Evolutionary conservation across 2,329 filamentous ascomycete genomes (phyloP), one percentile per base, ranked within the genome.

Genomic region (Cladosporium phlei): DNA sequence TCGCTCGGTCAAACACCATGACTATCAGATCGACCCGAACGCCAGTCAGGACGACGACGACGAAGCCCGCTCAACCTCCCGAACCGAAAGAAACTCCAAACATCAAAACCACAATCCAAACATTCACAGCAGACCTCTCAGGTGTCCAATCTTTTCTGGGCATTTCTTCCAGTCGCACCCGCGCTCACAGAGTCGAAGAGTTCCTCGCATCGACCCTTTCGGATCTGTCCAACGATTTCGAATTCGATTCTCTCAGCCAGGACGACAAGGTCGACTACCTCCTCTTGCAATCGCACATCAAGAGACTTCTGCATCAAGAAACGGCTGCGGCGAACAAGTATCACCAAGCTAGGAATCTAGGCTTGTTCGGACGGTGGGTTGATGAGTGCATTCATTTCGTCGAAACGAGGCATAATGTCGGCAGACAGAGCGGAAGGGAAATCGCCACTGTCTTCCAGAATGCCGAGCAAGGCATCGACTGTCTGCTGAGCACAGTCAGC

Each of bases 141-240:
- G 35, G 27, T 6, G 27, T 38, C 4, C 20, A 38, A 5, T 38
- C 35, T 7, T 38, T 38, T 3, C 21, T 38, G 35, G n/a, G 14
- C 8, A 38, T 38, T 22, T 38, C 35, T 7, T 38, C 27, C 35
- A 38, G 35, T 38, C 35, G 21, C 8, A 38, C 35, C 11, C n/a
- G 35, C 8, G n/a, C 21, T 1, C 12, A 12, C 4, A 38, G 19
- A 38, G 14, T 38, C 22, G 12, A 38, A 19, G 8, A 38, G 4
- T 25, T 24, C 8, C 35, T 38, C 35, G 27, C 35, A 7, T 25
- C n/a, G 35, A 16, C 22, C 7, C 9, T 38, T n/a, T 12, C 22
- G 5, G 24, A 21, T 10, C 21, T 38, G 4, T 8, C 35, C 9
- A 5, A 17, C 3, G 14, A 14, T 10, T 38, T 38, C 10, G 35